phyloP scores from a whole-genome alignment of 352 stramenopile genomes.

The Phytophthora megakarya region DNA sequence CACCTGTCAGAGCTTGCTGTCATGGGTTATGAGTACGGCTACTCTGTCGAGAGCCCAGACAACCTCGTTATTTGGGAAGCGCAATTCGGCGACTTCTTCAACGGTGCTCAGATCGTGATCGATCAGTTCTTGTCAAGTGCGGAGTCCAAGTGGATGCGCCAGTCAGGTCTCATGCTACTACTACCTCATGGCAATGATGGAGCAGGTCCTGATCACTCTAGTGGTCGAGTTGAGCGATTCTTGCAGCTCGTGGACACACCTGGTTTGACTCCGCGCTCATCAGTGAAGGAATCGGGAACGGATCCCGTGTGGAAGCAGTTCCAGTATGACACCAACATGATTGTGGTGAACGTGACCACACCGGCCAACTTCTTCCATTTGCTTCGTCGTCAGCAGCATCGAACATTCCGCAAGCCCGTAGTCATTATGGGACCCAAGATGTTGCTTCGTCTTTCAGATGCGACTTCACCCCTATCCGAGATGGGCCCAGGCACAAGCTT shows the following conservation, averaged over 20 bases:
- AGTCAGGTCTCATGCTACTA: conserved; percentile 83
- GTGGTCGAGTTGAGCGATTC: conserved; percentile 84
- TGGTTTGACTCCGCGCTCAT: conserved; percentile 43
- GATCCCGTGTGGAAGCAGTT: conserved; percentile 58
- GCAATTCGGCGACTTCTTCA: conserved; percentile 92
- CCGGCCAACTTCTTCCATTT: conserved; percentile 97
- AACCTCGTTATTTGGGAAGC: conserved; percentile 91
- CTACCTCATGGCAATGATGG: conserved; percentile 90
- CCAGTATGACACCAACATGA: conserved; percentile 83
- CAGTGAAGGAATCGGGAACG: conserved; percentile 34
- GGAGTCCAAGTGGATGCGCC: conserved; percentile 91
- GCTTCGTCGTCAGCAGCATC: conserved; percentile 90
- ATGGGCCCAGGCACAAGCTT: conserved; percentile 65
- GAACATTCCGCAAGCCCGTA: conserved; percentile 74
- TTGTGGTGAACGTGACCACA: conserved; percentile 84
- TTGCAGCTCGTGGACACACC: conserved; percentile 85
- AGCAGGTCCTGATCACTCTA: conserved; percentile 88
- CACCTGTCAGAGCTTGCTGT: conserved; percentile 88
- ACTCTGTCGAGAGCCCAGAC: conserved; percentile 82
- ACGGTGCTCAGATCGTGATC: conserved; percentile 89
- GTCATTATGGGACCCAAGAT: conserved; percentile 85
- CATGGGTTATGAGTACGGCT: conserved; percentile 91
- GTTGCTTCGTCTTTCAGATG: conserved; percentile 68
- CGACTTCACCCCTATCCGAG: conserved; percentile 67
- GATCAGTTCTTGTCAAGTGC: conserved; percentile 87